Base-by-base conservation (phyloP, 2,329 filamentous ascomycete genomes). In the Teratosphaeria epicoccoides region DNA sequence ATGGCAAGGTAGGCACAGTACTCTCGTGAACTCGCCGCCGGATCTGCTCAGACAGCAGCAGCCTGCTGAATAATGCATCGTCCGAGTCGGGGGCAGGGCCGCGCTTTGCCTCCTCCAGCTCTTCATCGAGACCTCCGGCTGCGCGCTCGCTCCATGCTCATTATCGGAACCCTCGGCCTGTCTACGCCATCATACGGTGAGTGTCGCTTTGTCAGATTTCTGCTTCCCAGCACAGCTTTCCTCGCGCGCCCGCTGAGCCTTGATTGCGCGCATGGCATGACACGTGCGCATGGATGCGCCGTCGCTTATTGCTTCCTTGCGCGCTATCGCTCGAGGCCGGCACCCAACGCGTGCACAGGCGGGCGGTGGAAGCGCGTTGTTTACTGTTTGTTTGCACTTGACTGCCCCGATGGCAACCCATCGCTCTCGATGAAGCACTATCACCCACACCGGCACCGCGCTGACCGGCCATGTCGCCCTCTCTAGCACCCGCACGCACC, bases 381-480 rank as follows among this genome's bases (percentile, higher is more conserved):
- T 40, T 40, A 40, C 33, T 40, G 14, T 40, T 20, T 14, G 17
- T n/a, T 40, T 40, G 33, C 20, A n/a, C 33, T n/a, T 17, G 33
- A 17, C n/a, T 22, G 4, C 33, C 33, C 33, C 33, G 33, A 40
- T 40, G 33, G 14, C 33, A 40, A 40, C 33, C 33, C 33, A 40
- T 40, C n/a, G 20, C 33, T 5, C 33, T 17, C 33, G 33, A 40
- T 40, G 33, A 17, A 20, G 33, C 17, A 17, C 33, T 14, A 40
- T 17, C n/a, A n/a, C 20, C 33, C 11, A 14, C 20, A 17, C n/a
- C 17, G 33, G 10, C 33, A 40, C 14, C 33, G 17, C 33, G 33
- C 43, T 46, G 43, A 46, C 43, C n/a, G 23, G 43, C 24, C 37
- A 50, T 50, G 48, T 50, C 24, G 37, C 48, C 24, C 22, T 45